These are phyloP conservation scores for Ciborinia camelliae DNA, from an alignment of 2,329 filamentous ascomycete species.

Conservation along the genomic window DNA sequence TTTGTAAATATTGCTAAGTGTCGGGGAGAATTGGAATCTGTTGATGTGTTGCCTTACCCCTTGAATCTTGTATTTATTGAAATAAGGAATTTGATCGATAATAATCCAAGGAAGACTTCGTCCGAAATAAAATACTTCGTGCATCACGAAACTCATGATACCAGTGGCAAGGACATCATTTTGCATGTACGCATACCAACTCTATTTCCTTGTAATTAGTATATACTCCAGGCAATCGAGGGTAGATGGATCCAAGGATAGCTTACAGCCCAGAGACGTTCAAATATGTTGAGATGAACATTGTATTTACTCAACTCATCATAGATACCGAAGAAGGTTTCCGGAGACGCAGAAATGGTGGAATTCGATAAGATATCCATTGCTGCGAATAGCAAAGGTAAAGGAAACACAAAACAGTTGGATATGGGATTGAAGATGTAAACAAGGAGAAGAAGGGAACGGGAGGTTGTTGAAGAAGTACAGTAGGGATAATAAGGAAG, in stretches of 20 bases:
- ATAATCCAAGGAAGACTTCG: constrained; percentile 85
- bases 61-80: constrained; percentile 95
- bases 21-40: not conserved
- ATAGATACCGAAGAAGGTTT: constrained; percentile 53
- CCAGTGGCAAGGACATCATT: constrained; percentile 96
- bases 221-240: not conserved
- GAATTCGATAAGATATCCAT: constrained; percentile 31
- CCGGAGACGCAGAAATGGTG: constrained; percentile 31
- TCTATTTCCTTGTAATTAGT: constrained; percentile 41
- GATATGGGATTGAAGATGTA: constrained; percentile 2
- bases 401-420: not conserved
- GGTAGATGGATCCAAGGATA: constrained; percentile 14
- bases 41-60: constrained; percentile 37
- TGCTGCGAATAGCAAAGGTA: constrained; percentile 21
- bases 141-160: constrained; percentile 95
- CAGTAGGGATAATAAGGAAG: not conserved
- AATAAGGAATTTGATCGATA: constrained; percentile 80
- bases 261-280: constrained; percentile 83
- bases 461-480: constrained; percentile 13
- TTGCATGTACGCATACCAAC: constrained; percentile 97
- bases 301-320: constrained; percentile 69
- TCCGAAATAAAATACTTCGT: constrained; percentile 93
- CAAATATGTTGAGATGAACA: constrained; percentile 74
- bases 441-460: not conserved
- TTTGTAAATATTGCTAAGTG: not conserved